Base-by-base conservation (phyloP, 1,284 basidiomycete genomes). In the Apiotrichum gracile region DNA sequence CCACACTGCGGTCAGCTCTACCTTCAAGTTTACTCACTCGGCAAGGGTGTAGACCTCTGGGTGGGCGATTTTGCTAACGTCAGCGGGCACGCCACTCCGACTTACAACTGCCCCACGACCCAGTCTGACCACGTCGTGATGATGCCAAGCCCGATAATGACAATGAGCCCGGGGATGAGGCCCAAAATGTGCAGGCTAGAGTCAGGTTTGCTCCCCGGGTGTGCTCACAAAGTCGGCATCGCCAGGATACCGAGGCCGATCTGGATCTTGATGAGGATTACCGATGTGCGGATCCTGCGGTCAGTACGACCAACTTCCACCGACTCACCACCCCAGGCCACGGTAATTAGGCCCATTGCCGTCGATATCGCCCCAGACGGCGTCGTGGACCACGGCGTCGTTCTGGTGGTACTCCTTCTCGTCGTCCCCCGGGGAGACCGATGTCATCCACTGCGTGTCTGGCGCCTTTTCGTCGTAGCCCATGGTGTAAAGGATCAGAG, bases 311-410 rank as follows among this genome's bases (percentile, higher is more conserved):
- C 6, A 29, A 8, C 22, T 3, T 19, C 13, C 24, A 24, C 6
- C 25, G n/a, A 46, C 48, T 33, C 37, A 54, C 70, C 68, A 70
- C 27, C 66, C 64, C 3, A 70, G 55, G 38, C 63, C 67, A 39
- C 65, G 57, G 52, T 73, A 73, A 46, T 71, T 70, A 7, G 70
- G 69, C n/a, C 65, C 67, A 26, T 58, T 52, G 37, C 63, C 69
- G 22, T 61, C 63, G 22, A 68, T 53, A 21, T 61, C 60, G 34
- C 70, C 70, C 65, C 69, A 73, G 3, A 73, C 70, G 19, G 67
- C 69, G 57, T 72, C 70, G 19, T 53, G 51, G 21, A 46, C 22
- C 5, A 19, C 19, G 16, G 21, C 44, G 29, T 33, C 27, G n/a
- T 44, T 4, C 17, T 21, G 13, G 21, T 19, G 6, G 7, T 27